Percentiles rank a stretch among this genome's conserved stretches.
Evolutionary conservation across 805 yeast genomes (phyloP).

Genomic region (Candida pseudofarinosa): DNA sequence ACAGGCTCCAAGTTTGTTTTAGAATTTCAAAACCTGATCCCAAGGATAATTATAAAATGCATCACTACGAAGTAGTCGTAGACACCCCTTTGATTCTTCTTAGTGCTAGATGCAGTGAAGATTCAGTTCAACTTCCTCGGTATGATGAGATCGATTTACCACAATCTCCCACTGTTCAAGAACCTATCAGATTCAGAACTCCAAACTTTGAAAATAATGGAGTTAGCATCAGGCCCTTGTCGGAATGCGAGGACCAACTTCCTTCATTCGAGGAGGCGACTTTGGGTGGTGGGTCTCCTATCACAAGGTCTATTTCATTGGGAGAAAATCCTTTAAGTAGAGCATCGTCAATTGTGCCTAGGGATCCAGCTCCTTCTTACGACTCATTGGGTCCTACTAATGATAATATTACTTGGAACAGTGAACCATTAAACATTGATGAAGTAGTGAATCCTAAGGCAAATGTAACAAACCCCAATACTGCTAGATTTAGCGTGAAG

Average conservation of each 20-base stretch:
- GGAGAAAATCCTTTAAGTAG: constrained; percentile 38
- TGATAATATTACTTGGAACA: constrained; percentile 5
- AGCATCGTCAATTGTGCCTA: constrained; percentile 24
- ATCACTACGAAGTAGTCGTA: constrained; percentile 75
- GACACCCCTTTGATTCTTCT: constrained; percentile 64
- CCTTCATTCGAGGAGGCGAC: constrained; percentile 70
- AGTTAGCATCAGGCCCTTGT: constrained; percentile 25
- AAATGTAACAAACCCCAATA: constrained; percentile 3
- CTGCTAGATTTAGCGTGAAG: constrained; percentile 19
- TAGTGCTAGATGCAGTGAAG: constrained; percentile 40
- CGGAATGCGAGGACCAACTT: constrained; percentile 25
- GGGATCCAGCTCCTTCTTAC: constrained; percentile 33
- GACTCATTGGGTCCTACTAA: constrained; percentile 10
- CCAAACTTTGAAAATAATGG: constrained; percentile 33
- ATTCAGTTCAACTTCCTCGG: constrained; percentile 36
- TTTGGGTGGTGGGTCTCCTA: constrained; percentile 41
- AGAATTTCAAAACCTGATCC: constrained; percentile 63
- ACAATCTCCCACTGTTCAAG: not conserved
- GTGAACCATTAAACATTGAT: constrained; percentile 19
- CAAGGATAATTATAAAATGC: constrained; percentile 42
- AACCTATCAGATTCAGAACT: constrained; percentile 32
- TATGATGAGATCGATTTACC: constrained; percentile 26
- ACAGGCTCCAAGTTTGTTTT: constrained; percentile 66
- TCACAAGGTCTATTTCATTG: constrained; percentile 33
- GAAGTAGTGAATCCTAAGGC: constrained; percentile 18